A percentile compares a stretch with the other conserved stretches of the same genome.
Evolutionary conservation across 1,284 basidiomycete species (phyloP).

Genomic region (Marasmius fiardii): DNA sequence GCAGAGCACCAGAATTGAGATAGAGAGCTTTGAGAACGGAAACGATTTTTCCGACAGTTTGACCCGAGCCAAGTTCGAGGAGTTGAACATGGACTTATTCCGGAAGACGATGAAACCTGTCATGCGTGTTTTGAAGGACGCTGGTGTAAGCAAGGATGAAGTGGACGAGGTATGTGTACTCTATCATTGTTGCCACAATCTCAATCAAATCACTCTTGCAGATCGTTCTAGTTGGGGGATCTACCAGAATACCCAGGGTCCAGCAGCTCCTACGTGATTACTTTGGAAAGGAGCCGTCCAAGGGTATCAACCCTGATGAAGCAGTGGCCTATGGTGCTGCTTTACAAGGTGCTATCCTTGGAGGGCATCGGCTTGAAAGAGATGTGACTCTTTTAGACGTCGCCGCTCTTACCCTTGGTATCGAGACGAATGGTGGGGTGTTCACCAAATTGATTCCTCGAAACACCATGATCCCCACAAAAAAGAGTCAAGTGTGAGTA

Average conservation of each 20-base stretch:
- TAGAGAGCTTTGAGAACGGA: conserved; percentile 72
- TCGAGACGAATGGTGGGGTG: conserved; percentile 88
- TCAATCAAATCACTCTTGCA: conserved; percentile 10
- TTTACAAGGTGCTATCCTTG: conserved; percentile 85
- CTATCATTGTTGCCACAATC: not conserved
- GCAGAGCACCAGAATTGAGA: conserved; percentile 70
- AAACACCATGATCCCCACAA: conserved; percentile 88
- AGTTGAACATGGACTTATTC: conserved; percentile 73
- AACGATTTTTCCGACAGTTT: conserved; percentile 73
- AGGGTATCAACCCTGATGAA: conserved; percentile 90
- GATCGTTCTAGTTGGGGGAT: conserved; percentile 89
- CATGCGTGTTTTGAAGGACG: conserved; percentile 70
- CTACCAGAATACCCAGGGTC: conserved; percentile 87
- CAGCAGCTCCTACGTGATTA: conserved; percentile 84
- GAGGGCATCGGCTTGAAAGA: conserved; percentile 64
- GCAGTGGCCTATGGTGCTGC: conserved; percentile 93
- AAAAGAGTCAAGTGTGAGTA: conserved; percentile 60
- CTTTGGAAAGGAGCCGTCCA: conserved; percentile 82
- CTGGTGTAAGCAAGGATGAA: conserved; percentile 61
- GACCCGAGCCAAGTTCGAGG: conserved; percentile 75
- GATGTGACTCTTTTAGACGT: conserved; percentile 73
- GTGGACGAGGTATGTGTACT: conserved; percentile 56
- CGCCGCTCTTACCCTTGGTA: conserved; percentile 81
- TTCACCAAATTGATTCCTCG: conserved; percentile 82
- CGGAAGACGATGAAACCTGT: conserved; percentile 71